Evolutionary conservation across 73 alveolate genomes (phyloP).

Genomic region (Chromera velia): DNA sequence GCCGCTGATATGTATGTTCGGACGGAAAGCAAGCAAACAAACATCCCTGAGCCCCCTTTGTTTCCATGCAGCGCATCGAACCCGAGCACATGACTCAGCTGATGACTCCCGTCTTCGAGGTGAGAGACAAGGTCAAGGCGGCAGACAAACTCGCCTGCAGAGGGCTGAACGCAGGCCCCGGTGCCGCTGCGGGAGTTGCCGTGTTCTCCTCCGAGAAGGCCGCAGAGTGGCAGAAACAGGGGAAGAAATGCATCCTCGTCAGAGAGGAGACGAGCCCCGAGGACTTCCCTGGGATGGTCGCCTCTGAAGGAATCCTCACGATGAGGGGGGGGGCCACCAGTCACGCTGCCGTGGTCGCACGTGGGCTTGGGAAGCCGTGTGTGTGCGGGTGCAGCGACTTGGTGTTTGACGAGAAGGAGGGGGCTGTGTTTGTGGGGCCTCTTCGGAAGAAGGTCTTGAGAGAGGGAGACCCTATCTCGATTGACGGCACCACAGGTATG

Average conservation of each 20-base stretch:
- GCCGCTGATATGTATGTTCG: no score
- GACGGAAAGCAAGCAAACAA: no score
- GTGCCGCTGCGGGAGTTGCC: constrained; percentile 66
- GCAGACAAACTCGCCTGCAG: neutral
- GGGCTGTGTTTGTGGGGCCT: constrained; percentile 16
- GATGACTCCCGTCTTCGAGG: neutral
- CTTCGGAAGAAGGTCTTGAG: constrained; percentile 36
- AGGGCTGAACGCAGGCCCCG: constrained; percentile 47
- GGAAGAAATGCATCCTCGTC: constrained; percentile 50
- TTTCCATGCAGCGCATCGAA: neutral
- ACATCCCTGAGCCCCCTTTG: no score
- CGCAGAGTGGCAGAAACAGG: constrained; percentile 33
- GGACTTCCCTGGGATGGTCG: constrained; percentile 62
- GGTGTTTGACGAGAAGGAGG: constrained; percentile 10
- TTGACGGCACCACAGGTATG: constrained; percentile 67
- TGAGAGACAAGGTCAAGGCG: neutral
- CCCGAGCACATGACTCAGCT: neutral
- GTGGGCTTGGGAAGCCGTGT: constrained; percentile 72
- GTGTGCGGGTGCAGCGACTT: constrained; percentile 50
- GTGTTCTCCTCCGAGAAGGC: constrained; percentile 69
- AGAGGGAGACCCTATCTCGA: constrained; percentile 64
- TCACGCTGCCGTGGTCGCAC: constrained; percentile 78
- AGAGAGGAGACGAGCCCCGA: constrained; percentile 69
- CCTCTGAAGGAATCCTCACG: constrained; percentile 64
- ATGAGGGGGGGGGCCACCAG: constrained; percentile 68